Conservation (phyloP, 2,329 filamentous ascomycete species). For the Mycosphaerelloides madeirae region DNA sequence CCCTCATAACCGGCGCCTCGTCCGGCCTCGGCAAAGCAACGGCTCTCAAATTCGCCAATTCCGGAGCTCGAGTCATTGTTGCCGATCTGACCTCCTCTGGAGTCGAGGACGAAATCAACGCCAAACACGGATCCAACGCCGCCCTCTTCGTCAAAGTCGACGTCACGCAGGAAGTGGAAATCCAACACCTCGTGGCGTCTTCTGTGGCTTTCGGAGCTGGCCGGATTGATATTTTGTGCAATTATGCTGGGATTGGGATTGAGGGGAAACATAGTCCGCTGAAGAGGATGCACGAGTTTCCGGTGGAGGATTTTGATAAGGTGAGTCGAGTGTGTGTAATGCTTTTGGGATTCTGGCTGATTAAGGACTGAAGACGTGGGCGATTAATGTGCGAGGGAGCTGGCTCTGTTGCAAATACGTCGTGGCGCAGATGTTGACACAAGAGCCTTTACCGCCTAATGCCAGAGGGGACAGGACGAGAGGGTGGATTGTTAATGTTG, state of each 20-base stretch:
- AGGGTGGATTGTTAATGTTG: slow-evolving; percentile 50
- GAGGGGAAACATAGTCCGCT: slow-evolving; percentile 3
- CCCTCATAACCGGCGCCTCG: too few species aligned
- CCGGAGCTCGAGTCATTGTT: slow-evolving; percentile 24
- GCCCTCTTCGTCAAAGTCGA: slow-evolving; percentile 25
- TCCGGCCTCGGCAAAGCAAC: too few species aligned
- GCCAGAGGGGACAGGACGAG: slow-evolving; percentile 36
- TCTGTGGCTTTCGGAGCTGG: slow-evolving; percentile 25
- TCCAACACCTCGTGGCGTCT: slow-evolving; percentile 20
- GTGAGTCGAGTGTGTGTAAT: slow-evolving; percentile 17
- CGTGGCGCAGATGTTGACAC: slow-evolving; percentile 37
- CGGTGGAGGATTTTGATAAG: slow-evolving; percentile 21
- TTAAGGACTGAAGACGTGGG: too few species aligned
- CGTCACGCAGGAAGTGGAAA: slow-evolving; percentile 22
- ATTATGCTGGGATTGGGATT: too few species aligned
- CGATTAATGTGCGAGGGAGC: slow-evolving; percentile 37
- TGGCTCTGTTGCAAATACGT: slow-evolving; percentile 42
- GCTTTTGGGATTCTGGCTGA: too few species aligned
- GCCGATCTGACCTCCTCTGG: slow-evolving; percentile 22
- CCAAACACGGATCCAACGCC: slow-evolving; percentile 19
- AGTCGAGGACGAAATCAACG: slow-evolving; percentile 20
- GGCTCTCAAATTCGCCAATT: slow-evolving; percentile 23
- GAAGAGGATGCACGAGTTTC: slow-evolving; percentile 16
- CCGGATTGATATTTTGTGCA: slow-evolving; percentile 25
- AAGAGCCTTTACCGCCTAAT: slow-evolving; percentile 31